A percentile compares a stretch with the other conserved stretches of the same genome.
These are phyloP conservation scores for Vitis labrusca DNA, from an alignment of 164 flowering plant genomes.

Conservation along the genomic window DNA sequence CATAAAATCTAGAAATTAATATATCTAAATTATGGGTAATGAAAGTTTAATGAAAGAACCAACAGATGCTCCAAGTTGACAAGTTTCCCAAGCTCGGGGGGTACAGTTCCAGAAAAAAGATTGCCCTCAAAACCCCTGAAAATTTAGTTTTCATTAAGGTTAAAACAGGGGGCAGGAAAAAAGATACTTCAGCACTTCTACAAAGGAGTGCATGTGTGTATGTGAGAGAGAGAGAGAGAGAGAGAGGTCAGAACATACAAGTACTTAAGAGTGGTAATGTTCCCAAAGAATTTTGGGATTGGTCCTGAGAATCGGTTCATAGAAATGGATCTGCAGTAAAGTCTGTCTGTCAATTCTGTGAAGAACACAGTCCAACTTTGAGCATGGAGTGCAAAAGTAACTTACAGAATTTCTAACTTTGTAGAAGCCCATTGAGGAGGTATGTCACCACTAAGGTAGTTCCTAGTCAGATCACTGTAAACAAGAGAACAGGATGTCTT, in stretches of 20 bases:
- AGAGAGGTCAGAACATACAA: conserved; percentile 17
- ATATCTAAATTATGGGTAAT: too few relatives aligned
- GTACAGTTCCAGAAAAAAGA: conserved; percentile 18
- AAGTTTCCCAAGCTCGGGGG: conserved; percentile 15
- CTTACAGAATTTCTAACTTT: conserved; percentile 22
- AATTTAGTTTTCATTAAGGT: not conserved
- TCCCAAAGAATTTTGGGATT: conserved; percentile 28
- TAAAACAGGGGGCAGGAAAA: not conserved
- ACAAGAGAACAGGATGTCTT: not conserved
- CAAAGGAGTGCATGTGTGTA: too few relatives aligned
- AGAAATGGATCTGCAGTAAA: conserved; percentile 23
- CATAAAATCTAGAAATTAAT: not conserved
- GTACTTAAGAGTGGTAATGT: conserved; percentile 19
- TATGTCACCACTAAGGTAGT: conserved; percentile 26
- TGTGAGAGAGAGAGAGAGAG: too few relatives aligned
- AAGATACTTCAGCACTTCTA: not conserved
- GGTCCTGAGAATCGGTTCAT: conserved; percentile 29
- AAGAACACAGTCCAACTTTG: not conserved
- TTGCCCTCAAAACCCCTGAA: conserved; percentile 29
- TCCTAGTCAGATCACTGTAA: conserved; percentile 21
- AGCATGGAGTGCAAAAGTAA: not conserved
- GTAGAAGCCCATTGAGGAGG: conserved; percentile 28
- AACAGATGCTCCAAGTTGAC: conserved; percentile 19
- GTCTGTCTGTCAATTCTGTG: not conserved
- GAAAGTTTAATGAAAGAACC: conserved; percentile 2